phyloP scores from a whole-genome alignment of 805 yeast genomes.

The Teunomyces kruisii region DNA sequence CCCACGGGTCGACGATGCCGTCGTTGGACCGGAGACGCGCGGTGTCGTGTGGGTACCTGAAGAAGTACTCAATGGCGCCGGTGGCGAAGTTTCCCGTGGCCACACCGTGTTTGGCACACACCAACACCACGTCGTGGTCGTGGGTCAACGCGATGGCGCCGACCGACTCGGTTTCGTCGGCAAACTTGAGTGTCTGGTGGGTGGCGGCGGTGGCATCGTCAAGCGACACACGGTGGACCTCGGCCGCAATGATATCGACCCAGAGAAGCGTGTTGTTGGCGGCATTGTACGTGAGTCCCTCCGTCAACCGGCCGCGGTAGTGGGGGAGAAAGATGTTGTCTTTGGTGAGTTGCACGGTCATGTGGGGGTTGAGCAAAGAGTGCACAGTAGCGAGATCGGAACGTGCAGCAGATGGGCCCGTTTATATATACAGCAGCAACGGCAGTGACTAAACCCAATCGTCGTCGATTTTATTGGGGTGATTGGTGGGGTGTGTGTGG shows the following conservation, averaged over 20 bases:
- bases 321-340: slow-evolving; percentile 13
- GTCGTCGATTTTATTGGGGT: too few species aligned
- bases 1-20: slow-evolving; percentile 75
- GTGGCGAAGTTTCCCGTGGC: slow-evolving; percentile 49
- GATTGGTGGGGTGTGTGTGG: too few species aligned
- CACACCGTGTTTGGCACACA: slow-evolving; percentile 67
- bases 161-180: slow-evolving; percentile 43
- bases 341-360: slow-evolving; percentile 2
- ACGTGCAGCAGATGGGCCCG: too few species aligned
- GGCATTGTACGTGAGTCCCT: slow-evolving; percentile 65
- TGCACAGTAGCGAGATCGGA: neutral
- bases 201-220: slow-evolving; percentile 13
- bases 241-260: slow-evolving; percentile 46
- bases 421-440: too few species aligned
- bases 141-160: slow-evolving; percentile 75
- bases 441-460: too few species aligned
- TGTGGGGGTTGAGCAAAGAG: too few species aligned
- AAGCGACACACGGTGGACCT: slow-evolving; percentile 36
- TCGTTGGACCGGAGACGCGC: slow-evolving; percentile 61
- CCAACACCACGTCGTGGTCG: slow-evolving; percentile 48
- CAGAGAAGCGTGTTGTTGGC: slow-evolving; percentile 52
- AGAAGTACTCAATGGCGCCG: slow-evolving; percentile 38
- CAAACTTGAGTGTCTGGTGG: slow-evolving; percentile 41
- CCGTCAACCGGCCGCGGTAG: slow-evolving; percentile 53
- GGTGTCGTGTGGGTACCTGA: slow-evolving; percentile 33